Evolutionary conservation across 345 rosid genomes (phyloP).

Genomic region (Melastoma malabathricum): DNA sequence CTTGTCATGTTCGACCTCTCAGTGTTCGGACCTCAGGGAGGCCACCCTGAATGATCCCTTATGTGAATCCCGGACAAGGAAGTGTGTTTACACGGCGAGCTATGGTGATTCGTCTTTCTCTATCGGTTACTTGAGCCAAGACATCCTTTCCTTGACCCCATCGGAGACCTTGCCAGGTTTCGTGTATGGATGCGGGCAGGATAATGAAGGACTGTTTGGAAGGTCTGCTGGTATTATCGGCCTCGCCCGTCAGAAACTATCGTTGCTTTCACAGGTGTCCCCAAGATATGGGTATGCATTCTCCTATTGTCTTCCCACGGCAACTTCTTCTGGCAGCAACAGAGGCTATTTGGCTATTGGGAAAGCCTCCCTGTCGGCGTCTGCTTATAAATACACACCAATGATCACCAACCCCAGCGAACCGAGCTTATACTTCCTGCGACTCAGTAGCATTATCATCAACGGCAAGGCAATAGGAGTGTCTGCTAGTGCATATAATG

Average conservation of each 20-base stretch:
- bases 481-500: constrained; percentile 8
- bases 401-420: constrained; percentile 13
- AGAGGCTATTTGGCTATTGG: constrained; percentile 29
- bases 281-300: constrained; percentile 19
- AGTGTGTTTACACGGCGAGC: constrained; percentile 27
- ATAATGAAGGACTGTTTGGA: constrained; percentile 32
- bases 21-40: constrained; percentile 23
- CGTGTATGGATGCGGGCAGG: constrained; percentile 37
- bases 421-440: constrained; percentile 22
- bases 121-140: constrained; percentile 27
- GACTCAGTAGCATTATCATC: constrained; percentile 14
- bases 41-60: constrained; percentile 28
- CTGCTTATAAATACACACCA: constrained; percentile 30
- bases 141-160: constrained; percentile 17
- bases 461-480: constrained; percentile 19
- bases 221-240: constrained; percentile 31
- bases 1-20: constrained; percentile 8
- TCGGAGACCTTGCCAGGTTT: constrained; percentile 15
- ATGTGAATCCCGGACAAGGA: constrained; percentile 4
- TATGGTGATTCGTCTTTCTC: constrained; percentile 35
- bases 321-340: constrained; percentile 4
- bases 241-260: constrained; percentile 25
- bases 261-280: constrained; percentile 22
- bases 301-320: constrained; percentile 34
- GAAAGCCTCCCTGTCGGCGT: constrained; percentile 5